phyloP scores from a whole-genome alignment of 2,329 filamentous ascomycete species.

The Nemania abortiva region DNA sequence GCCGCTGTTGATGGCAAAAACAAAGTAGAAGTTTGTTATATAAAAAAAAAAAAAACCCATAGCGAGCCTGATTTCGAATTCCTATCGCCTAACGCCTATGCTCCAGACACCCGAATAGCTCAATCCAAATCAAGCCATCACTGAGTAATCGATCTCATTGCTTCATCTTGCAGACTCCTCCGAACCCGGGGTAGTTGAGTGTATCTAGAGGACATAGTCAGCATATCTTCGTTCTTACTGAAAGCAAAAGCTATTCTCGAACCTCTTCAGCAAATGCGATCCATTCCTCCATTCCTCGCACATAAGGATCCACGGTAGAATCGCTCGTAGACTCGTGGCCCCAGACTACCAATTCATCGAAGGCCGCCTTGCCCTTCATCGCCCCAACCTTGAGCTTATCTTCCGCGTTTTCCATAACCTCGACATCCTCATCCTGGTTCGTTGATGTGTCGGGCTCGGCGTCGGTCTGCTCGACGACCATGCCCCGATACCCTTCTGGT shows the following conservation, averaged over 20 bases:
- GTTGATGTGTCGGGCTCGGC: conserved; percentile 48
- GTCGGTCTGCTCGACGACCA: conserved; percentile 67
- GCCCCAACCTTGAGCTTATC: conserved; percentile 64
- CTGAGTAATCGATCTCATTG: neutral
- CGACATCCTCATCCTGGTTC: conserved; percentile 53
- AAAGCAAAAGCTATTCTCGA: neutral
- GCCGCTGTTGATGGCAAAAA: too few species aligned
- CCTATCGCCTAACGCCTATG: conserved; percentile 1
- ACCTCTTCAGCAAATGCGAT: conserved; percentile 77
- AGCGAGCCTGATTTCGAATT: neutral
- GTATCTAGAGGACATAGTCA: conserved; percentile 49
- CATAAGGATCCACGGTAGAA: conserved; percentile 73
- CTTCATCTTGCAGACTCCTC: conserved; percentile 29
- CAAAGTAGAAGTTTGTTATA: neutral
- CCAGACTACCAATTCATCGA: conserved; percentile 86
- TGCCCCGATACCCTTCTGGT: conserved; percentile 77
- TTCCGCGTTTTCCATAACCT: conserved; percentile 60
- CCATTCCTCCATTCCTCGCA: conserved; percentile 85
- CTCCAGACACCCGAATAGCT: conserved; percentile 10
- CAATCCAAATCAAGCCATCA: neutral
- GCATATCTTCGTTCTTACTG: neutral
- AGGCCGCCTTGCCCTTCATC: conserved; percentile 74
- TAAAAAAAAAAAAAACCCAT: neutral
- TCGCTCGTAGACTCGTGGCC: conserved; percentile 78
- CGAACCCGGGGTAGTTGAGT: conserved; percentile 49